Base-by-base conservation (phyloP, 2,329 filamentous ascomycete species). In the Colletotrichum liriopes region DNA sequence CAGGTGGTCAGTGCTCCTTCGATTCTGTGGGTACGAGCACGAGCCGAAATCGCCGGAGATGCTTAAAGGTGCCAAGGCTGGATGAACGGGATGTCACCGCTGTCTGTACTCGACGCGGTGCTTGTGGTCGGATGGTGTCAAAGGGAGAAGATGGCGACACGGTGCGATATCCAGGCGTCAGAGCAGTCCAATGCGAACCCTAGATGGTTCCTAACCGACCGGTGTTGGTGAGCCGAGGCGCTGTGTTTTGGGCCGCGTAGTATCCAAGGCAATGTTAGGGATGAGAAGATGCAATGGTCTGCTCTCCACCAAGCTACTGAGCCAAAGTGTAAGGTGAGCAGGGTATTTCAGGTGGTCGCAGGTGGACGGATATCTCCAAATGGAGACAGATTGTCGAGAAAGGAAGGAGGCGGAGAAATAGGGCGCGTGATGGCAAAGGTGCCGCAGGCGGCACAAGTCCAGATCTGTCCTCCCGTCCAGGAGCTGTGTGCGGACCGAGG, bases 391-490 rank as follows among this genome's bases (percentile, higher is more conserved):
- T 37, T 58, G 43, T 59, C 54, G 55, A 54, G 35, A 70, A 41
- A 41, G 51, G 26, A 51, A 70, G 29, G n/a, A 56, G 35, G 41
- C 51, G 16, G 47, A 49, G 26, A 66, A 37, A 8, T 6, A n/a
- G 39, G 37, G 41, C 51, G 54, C 20, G 49, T 59, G 63, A 59
- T 35, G 26, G n/a, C 26, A 60, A 35, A 39, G 18, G 41, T 29
- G 67, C 54, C 37, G 67, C 39, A 39, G 54, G 67, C 67, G 63
- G 45, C 63, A 67, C 54, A 39, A 67, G 32, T 43, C 45, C 45
- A 67, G 39, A 55, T 56, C 23, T 52, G 43, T 26, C 47, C 51
- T 16, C 20, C 47, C 32, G 43, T 47, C 58, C 45, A 59, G 55
- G 26, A 52, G 52, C 67, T 70, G 43, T 12, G 26, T 49, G 59